Percentiles rank a stretch among this genome's conserved stretches.
These are phyloP conservation scores for Cryptococcus floricola DNA, from an alignment of 1,284 basidiomycete genomes.

Conservation along the genomic window DNA sequence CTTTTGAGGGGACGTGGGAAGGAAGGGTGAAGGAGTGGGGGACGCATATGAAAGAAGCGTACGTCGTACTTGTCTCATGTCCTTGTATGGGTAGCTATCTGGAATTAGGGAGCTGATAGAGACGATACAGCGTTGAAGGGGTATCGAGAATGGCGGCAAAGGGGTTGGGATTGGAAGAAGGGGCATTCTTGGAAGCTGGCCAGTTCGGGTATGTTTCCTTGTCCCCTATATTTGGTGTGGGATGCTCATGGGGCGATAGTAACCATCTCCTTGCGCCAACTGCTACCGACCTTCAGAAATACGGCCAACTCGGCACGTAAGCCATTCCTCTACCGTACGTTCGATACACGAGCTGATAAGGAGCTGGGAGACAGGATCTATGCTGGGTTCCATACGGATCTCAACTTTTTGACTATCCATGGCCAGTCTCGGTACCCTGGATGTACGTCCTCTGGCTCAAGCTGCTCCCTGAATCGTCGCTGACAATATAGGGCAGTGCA, in stretches of 20 bases:
- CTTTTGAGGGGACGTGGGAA: conserved; percentile 61
- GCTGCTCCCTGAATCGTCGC: not conserved
- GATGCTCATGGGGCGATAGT: conserved; percentile 50
- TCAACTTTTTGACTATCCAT: conserved; percentile 68
- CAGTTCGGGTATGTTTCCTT: conserved; percentile 61
- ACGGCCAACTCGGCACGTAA: conserved; percentile 58
- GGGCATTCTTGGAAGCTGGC: conserved; percentile 69
- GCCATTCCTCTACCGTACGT: conserved; percentile 1
- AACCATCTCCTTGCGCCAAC: conserved; percentile 86
- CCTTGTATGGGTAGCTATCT: not conserved
- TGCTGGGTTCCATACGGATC: conserved; percentile 75
- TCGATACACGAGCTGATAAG: not conserved
- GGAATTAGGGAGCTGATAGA: not conserved
- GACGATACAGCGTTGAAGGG: conserved; percentile 61
- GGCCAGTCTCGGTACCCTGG: conserved; percentile 62
- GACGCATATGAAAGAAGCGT: conserved; percentile 76
- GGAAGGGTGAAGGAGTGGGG: conserved; percentile 74
- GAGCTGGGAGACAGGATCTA: conserved; percentile 60
- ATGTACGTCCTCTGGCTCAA: conserved; percentile 20
- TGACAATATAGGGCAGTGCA: conserved; percentile 49
- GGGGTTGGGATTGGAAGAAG: conserved; percentile 67
- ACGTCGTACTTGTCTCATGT: conserved; percentile 38
- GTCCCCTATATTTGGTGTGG: not conserved
- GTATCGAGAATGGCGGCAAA: conserved; percentile 77
- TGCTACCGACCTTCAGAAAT: conserved; percentile 76